Conservation (phyloP, 2,329 filamentous ascomycete genomes). For the Aspergillaceae sp. region DNA sequence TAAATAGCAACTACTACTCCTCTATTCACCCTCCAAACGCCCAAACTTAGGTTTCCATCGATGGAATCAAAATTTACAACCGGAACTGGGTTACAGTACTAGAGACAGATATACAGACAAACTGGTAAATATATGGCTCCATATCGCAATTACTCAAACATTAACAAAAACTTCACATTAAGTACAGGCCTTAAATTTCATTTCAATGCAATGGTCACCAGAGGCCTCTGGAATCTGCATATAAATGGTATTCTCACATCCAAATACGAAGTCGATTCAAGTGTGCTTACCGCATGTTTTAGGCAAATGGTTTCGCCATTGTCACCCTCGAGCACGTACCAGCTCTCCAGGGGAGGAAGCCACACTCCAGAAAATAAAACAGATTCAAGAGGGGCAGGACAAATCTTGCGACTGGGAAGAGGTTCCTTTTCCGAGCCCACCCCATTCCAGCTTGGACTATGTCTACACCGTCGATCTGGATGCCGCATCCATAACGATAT, state of each 20-base stretch:
- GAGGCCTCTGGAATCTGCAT: neutral
- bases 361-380: neutral
- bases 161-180: no score
- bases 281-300: neutral
- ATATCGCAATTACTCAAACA: no score
- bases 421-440: constrained; percentile 14
- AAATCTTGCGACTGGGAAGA: constrained; percentile 10
- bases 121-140: no score
- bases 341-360: neutral
- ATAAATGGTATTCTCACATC: neutral
- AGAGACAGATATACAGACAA: no score
- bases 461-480: constrained; percentile 19
- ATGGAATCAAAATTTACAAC: no score
- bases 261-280: neutral
- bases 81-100: no score
- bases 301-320: neutral
- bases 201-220: no score
- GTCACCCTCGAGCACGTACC: neutral
- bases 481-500: neutral
- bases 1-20: no score
- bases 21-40: no score
- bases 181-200: no score
- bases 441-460: constrained; percentile 14
- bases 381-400: neutral
- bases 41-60: no score